Evolutionary conservation across 202 grass and related monocot species (phyloP).

Genomic region (Hordeum pubiflorum): DNA sequence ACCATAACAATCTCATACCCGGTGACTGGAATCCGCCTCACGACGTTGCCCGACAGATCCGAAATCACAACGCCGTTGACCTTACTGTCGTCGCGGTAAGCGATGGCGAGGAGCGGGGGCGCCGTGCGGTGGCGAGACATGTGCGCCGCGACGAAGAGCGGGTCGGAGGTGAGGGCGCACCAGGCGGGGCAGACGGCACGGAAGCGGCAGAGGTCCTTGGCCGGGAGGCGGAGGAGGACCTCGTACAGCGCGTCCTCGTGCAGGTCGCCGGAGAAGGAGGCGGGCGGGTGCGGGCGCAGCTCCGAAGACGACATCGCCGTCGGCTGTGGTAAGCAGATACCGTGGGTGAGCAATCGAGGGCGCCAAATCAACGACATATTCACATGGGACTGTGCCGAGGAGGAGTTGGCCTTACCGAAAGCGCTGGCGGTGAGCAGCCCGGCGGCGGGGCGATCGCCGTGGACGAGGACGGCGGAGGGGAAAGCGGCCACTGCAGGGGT

Average conservation of each 20-base stretch:
- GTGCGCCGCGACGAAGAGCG: neutral
- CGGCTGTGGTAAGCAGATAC: neutral
- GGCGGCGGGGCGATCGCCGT: neutral
- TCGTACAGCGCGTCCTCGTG: neutral
- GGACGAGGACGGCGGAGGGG: too few relatives aligned
- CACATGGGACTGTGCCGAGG: neutral
- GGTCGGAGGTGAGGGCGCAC: neutral
- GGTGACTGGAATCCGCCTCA: too few relatives aligned
- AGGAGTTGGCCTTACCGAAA: neutral
- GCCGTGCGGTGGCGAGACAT: neutral
- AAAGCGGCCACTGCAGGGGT: too few relatives aligned
- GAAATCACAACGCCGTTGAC: too few relatives aligned
- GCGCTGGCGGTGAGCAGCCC: neutral
- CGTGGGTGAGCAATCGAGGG: neutral
- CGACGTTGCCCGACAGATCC: too few relatives aligned
- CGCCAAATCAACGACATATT: neutral
- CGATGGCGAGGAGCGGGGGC: too few relatives aligned
- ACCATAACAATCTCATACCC: too few relatives aligned
- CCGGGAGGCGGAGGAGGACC: neutral
- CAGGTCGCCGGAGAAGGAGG: neutral
- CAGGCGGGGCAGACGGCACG: neutral
- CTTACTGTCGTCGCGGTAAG: too few relatives aligned
- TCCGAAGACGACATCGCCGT: neutral
- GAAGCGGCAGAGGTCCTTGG: neutral
- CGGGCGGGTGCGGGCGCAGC: too few relatives aligned